These are phyloP conservation scores for Phytophthora sp. DNA, from an alignment of 352 stramenopile genomes.

Conservation along the genomic window DNA sequence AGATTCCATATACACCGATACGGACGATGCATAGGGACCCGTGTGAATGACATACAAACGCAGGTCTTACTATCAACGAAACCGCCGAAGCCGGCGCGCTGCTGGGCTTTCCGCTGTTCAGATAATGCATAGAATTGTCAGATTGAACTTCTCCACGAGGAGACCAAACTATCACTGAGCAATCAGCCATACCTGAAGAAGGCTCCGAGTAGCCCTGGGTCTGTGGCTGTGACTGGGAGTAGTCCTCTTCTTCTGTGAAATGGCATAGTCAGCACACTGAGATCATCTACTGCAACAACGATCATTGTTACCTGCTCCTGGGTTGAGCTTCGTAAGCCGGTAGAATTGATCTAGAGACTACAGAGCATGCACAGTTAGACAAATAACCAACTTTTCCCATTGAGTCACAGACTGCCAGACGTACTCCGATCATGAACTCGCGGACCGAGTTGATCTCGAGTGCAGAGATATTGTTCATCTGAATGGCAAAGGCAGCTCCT, in stretches of 20 bases:
- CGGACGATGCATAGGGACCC: not conserved
- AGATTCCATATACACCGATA: not conserved
- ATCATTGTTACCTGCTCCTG: slow-evolving; percentile 35
- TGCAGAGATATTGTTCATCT: slow-evolving; percentile 90
- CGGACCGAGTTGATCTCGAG: slow-evolving; percentile 90
- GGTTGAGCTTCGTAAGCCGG: slow-evolving; percentile 62
- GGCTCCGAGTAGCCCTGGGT: slow-evolving; percentile 43
- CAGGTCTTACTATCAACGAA: slow-evolving; percentile 44
- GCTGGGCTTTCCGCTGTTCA: slow-evolving; percentile 30
- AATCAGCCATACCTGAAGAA: slow-evolving; percentile 37
- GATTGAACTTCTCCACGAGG: not conserved
- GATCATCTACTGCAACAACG: not conserved
- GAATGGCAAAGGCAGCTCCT: slow-evolving; percentile 75
- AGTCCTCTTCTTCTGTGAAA: slow-evolving; percentile 18
- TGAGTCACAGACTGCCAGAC: not conserved
- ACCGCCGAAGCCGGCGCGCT: slow-evolving; percentile 58
- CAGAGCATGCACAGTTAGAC: not conserved
- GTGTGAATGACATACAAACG: not conserved
- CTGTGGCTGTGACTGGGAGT: slow-evolving; percentile 37
- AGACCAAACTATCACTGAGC: not conserved
- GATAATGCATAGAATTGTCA: slow-evolving; percentile 16
- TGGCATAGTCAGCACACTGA: too few species aligned
- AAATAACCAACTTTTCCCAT: not conserved
- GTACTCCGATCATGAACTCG: slow-evolving; percentile 87
- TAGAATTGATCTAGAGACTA: slow-evolving; percentile 87